Evolutionary conservation across 148 eudicot species (phyloP).

Genomic region (Beta vulgaris): DNA sequence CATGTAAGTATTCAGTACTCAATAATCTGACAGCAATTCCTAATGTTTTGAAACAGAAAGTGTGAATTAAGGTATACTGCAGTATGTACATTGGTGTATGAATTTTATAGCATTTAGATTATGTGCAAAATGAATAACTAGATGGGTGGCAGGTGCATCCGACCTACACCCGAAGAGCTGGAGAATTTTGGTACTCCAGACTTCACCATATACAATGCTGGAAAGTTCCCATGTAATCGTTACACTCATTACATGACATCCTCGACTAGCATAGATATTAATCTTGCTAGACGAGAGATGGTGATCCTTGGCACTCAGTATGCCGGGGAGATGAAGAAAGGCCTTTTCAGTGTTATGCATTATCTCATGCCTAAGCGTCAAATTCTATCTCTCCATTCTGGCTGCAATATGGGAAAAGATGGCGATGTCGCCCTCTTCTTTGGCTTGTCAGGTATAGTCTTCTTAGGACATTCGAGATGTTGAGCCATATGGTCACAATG

Average conservation of each 20-base stretch:
- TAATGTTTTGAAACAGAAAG: no score
- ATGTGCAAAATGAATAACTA: constrained; percentile 42
- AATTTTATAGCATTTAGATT: constrained; percentile 6
- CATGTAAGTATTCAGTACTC: constrained; percentile 55
- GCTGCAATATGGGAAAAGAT: constrained; percentile 77
- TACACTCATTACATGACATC: constrained; percentile 90
- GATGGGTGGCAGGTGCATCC: constrained; percentile 78
- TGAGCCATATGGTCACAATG: constrained; percentile 21
- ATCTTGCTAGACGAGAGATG: constrained; percentile 77
- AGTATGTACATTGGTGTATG: not conserved
- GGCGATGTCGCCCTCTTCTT: constrained; percentile 92
- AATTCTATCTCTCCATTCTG: constrained; percentile 80
- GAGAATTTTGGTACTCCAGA: constrained; percentile 78
- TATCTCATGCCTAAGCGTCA: constrained; percentile 81
- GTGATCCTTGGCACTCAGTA: constrained; percentile 85
- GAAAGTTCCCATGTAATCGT: constrained; percentile 80
- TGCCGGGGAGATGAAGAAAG: constrained; percentile 95
- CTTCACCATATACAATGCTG: constrained; percentile 87
- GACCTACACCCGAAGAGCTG: constrained; percentile 77
- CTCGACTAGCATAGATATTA: constrained; percentile 74
- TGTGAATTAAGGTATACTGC: no score
- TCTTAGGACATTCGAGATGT: constrained; percentile 20
- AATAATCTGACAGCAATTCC: not conserved
- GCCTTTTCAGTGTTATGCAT: constrained; percentile 79
- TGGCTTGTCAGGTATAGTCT: constrained; percentile 66